phyloP scores from a whole-genome alignment of 139 green algal genomes.

The Medakamo hakoo region DNA sequence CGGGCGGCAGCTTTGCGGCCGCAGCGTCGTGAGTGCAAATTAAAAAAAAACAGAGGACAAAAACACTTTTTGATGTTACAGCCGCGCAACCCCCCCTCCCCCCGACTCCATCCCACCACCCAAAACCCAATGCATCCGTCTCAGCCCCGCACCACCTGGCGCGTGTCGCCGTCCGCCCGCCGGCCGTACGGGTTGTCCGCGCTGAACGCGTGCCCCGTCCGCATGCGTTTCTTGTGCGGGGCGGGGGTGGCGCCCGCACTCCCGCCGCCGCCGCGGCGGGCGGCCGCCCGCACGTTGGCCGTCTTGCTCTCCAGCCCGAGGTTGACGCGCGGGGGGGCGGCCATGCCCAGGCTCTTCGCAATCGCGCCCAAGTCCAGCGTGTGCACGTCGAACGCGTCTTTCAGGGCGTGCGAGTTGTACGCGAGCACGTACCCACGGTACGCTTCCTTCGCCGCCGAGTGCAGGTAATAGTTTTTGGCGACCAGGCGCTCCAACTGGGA shows the following conservation, averaged over 20 bases:
- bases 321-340: conserved; percentile 69
- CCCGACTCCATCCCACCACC: no score
- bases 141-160: conserved; percentile 53
- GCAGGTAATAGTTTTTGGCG: conserved; percentile 98
- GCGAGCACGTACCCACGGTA: conserved; percentile 79
- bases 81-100: no score
- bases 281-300: conserved; percentile 44
- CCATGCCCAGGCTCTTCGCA: conserved; percentile 86
- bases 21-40: not conserved
- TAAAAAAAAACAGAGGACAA: not conserved
- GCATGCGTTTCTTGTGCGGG: not conserved
- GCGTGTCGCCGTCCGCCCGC: conserved; percentile 35
- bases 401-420: conserved; percentile 92
- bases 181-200: conserved; percentile 76
- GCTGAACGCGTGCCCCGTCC: conserved; percentile 67
- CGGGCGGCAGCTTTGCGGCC: no score
- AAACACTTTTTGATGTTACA: not conserved
- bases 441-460: conserved; percentile 61
- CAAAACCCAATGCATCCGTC: not conserved
- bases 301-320: conserved; percentile 76
- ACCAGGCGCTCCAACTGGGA: conserved; percentile 91
- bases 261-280: conserved; percentile 2
- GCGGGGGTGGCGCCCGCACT: conserved; percentile 1
- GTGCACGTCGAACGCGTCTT: conserved; percentile 97
- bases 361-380: conserved; percentile 73